Base-by-base conservation (phyloP, 2,329 filamentous ascomycete species). In the Trichoderma polysporum region DNA sequence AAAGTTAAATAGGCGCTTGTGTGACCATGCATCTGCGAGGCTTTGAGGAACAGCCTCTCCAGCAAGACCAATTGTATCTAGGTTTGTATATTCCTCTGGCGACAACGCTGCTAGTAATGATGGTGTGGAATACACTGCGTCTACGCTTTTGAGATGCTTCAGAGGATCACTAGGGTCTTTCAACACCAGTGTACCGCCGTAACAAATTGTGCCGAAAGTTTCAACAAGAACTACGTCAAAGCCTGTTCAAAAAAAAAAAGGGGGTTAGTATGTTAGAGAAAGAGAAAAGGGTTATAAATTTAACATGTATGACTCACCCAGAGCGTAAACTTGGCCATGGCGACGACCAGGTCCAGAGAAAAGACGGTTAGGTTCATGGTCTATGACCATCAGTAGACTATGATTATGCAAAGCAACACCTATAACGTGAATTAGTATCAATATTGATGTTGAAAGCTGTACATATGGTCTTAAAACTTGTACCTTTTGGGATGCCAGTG, bases 1-100 rank as follows among this genome's bases (percentile, higher is more conserved):
- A 35, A 59, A 59, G 41, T 59, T 59, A 27, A 59, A 59, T 19
- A 59, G 22, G 8, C 57, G 39, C 57, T 47, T 59, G 29, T 59
- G 39, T 12, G 57, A 59, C 57, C 57, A 59, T 12, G n/a, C 27
- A 59, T 59, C 39, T 33, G 39, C 57, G 13, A 59, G 57, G 19
- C 57, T 59, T 15, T 59, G 39, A 15, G 57, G 19, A 19, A 59
- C 57, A 47, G 57, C 37, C 9, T 59, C 57, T 25, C 57, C 57
- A 4, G 57, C 57, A 59, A 59, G 57, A 22, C 39, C 57, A 59
- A 59, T 59, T 1, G 39, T 35, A 7, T 59, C 57, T 29, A 59
- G 39, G 8, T 59, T 59, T 15, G 57, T 7, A 8, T 47, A 49
- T 17, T 47, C 57, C 6, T 35, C 5, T 10, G 57, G 57, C 1